These are phyloP conservation scores for Leccinum subtestaceum DNA, from an alignment of 768 basidiomycete species.

Conservation along the genomic window DNA sequence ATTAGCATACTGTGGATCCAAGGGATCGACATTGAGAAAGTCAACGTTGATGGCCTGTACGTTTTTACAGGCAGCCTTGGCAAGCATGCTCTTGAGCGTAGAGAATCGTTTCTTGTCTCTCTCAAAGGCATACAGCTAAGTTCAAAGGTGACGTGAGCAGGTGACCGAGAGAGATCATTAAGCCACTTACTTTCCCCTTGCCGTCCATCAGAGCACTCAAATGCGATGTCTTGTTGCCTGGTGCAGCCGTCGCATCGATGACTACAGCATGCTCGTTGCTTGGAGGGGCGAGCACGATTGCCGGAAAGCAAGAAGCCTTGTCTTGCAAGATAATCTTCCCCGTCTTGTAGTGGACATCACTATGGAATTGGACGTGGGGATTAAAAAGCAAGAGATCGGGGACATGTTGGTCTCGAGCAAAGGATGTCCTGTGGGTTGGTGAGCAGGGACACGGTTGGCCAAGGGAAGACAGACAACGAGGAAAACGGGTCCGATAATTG, in stretches of 20 bases:
- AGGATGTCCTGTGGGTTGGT: slow-evolving; percentile 48
- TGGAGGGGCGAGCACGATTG: slow-evolving; percentile 78
- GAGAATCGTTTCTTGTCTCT: slow-evolving; percentile 76
- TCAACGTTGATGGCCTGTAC: slow-evolving; percentile 73
- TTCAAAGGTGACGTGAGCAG: slow-evolving; percentile 1
- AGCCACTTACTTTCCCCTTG: slow-evolving; percentile 63
- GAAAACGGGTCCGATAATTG: slow-evolving; percentile 48
- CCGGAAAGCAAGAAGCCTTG: slow-evolving; percentile 97
- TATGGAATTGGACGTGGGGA: slow-evolving; percentile 62
- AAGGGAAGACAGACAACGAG: slow-evolving; percentile 40
- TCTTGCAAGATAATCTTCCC: slow-evolving; percentile 94
- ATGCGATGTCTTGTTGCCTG: slow-evolving; percentile 97
- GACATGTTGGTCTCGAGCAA: slow-evolving; percentile 76
- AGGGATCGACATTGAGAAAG: slow-evolving; percentile 78
- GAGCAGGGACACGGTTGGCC: neutral
- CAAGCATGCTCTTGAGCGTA: slow-evolving; percentile 82
- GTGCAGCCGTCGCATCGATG: slow-evolving; percentile 94
- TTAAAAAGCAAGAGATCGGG: slow-evolving; percentile 78
- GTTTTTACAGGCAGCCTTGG: slow-evolving; percentile 81
- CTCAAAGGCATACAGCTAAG: slow-evolving; percentile 84
- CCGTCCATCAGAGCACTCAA: slow-evolving; percentile 84
- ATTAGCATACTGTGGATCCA: slow-evolving; percentile 53
- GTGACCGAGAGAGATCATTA: neutral
- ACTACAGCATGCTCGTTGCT: slow-evolving; percentile 49
- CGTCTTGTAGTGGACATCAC: slow-evolving; percentile 65